These are phyloP conservation scores for Epichloe typhina DNA, from an alignment of 2,329 filamentous ascomycete genomes.

Conservation along the genomic window DNA sequence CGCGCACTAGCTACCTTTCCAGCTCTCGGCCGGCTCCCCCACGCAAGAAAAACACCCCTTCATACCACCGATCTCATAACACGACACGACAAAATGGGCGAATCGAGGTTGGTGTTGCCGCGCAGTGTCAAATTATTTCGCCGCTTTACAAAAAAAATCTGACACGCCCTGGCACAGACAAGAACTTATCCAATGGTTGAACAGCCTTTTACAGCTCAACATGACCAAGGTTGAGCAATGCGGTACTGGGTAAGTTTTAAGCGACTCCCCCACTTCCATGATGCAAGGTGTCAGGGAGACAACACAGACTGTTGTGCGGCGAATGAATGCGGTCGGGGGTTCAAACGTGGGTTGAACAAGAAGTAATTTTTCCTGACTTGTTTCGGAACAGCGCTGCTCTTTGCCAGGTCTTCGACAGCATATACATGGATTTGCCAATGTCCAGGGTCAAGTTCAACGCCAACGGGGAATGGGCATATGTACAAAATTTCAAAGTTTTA, in stretches of 20 bases:
- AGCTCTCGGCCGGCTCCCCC: not conserved
- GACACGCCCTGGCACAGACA: constrained; percentile 50
- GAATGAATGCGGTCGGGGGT: not conserved
- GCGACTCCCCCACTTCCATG: constrained; percentile 6
- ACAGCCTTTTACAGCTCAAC: constrained; percentile 95
- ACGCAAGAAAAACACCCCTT: not conserved
- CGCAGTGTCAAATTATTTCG: not conserved
- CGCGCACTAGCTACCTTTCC: not conserved
- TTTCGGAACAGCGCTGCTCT: constrained; percentile 61
- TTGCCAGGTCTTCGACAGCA: constrained; percentile 97
- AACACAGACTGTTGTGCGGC: not conserved
- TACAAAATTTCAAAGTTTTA: constrained; percentile 96
- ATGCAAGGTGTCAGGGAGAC: not conserved
- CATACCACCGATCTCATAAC: constrained; percentile 2
- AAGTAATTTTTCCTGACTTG: not conserved
- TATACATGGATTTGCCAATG: constrained; percentile 94
- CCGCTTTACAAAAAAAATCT: constrained; percentile 6
- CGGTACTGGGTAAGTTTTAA: constrained; percentile 67
- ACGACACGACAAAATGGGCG: constrained; percentile 28
- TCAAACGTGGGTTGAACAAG: not conserved
- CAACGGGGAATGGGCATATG: constrained; percentile 91
- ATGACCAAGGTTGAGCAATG: constrained; percentile 98
- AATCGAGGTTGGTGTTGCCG: constrained; percentile 28
- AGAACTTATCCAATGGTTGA: constrained; percentile 91
- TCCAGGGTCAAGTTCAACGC: constrained; percentile 95